Evolutionary conservation across 441 rosid species (phyloP).

Genomic region (Corymbia calophylla): DNA sequence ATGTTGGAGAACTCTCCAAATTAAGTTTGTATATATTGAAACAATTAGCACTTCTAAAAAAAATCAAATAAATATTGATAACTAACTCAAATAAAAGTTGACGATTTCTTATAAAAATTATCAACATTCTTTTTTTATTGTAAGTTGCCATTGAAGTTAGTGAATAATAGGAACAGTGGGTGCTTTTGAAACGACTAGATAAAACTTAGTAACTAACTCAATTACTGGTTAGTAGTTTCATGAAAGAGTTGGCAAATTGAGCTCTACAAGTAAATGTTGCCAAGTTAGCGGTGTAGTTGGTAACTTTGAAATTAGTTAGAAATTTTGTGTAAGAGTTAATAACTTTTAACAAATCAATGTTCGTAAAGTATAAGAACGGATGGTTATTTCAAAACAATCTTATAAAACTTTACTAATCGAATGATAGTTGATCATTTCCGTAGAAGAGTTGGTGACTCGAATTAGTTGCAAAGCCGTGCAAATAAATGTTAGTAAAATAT

Average conservation of each 20-base stretch:
- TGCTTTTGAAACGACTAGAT: too few species aligned
- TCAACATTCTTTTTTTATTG: background rate
- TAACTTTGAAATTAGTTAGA: background rate
- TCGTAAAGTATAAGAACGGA: background rate
- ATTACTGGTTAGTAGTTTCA: background rate
- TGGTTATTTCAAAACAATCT: too few species aligned
- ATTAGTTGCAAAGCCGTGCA: background rate
- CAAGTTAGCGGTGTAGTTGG: background rate
- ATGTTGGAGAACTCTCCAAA: background rate
- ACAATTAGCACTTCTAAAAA: background rate
- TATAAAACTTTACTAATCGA: background rate
- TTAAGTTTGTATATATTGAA: too few species aligned
- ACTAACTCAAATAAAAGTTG: background rate
- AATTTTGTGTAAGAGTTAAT: background rate
- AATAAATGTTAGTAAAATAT: too few species aligned
- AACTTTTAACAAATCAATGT: too few species aligned
- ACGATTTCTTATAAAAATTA: too few species aligned
- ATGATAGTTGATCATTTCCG: too few species aligned
- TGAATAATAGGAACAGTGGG: background rate
- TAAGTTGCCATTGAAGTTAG: background rate
- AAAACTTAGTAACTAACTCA: background rate
- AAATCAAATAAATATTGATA: background rate
- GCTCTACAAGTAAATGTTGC: background rate
- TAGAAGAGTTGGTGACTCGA: too few species aligned
- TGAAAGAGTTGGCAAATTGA: background rate